A percentile compares a stretch with the other conserved stretches of the same genome.
Evolutionary conservation across 805 yeast genomes (phyloP).

Genomic region (Komagataella mondaviorum): DNA sequence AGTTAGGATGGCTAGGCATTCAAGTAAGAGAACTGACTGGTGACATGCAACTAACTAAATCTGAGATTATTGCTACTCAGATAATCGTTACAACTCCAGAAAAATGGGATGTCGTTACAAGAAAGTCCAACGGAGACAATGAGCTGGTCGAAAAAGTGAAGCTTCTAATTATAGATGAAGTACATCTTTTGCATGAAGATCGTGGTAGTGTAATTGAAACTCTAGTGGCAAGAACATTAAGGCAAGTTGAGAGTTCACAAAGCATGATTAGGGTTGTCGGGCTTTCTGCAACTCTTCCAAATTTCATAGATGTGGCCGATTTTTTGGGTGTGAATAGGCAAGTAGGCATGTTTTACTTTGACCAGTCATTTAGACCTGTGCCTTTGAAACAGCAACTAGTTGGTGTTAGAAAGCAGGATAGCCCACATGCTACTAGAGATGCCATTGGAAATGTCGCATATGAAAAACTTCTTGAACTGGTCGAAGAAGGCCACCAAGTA

Average conservation of each 20-base stretch:
- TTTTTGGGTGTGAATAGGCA: constrained; percentile 83
- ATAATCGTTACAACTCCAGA: constrained; percentile 90
- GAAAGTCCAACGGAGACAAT: constrained; percentile 83
- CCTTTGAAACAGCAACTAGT: constrained; percentile 80
- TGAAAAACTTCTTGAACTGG: constrained; percentile 57
- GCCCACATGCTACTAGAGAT: constrained; percentile 56
- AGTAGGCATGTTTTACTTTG: constrained; percentile 90
- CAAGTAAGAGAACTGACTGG: constrained; percentile 84
- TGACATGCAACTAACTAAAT: constrained; percentile 64
- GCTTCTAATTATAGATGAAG: constrained; percentile 87
- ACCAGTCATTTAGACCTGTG: constrained; percentile 84
- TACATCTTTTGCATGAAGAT: constrained; percentile 91
- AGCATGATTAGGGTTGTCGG: constrained; percentile 91
- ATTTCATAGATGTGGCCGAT: constrained; percentile 87
- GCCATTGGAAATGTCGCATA: constrained; percentile 67
- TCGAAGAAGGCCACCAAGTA: constrained; percentile 57
- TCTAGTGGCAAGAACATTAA: constrained; percentile 80
- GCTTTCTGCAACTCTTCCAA: constrained; percentile 86
- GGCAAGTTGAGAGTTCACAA: constrained; percentile 93
- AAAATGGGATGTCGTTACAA: constrained; percentile 92
- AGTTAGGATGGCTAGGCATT: constrained; percentile 51
- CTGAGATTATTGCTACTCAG: constrained; percentile 69
- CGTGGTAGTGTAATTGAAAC: constrained; percentile 97
- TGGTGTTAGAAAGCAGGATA: constrained; percentile 82
- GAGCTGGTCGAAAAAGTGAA: constrained; percentile 78